Conservation (phyloP, 495 filamentous ascomycete genomes). For the Hypomontagnella submonticulosa region DNA sequence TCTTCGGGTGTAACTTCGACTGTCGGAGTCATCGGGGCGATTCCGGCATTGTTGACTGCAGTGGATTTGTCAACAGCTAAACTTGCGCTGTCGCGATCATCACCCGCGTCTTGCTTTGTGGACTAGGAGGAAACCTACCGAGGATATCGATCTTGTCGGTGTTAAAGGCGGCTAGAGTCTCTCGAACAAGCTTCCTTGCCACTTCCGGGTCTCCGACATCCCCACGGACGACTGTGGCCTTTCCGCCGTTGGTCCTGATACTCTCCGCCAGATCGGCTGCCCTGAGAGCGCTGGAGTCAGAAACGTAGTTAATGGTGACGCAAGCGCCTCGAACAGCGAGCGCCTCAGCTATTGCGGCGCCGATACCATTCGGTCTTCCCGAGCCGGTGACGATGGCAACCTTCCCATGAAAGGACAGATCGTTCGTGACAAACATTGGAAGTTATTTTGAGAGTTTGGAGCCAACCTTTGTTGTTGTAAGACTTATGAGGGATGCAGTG, state of each 20-base stretch:
- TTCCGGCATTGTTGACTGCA: conserved; percentile 49
- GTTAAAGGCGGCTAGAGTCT: conserved; percentile 45
- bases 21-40: conserved; percentile 21
- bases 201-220: conserved; percentile 43
- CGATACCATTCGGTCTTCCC: conserved; percentile 57
- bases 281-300: conserved; percentile 46
- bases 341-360: conserved; percentile 55
- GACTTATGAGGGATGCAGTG: no score
- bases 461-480: no score
- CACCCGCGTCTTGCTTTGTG: conserved; percentile 10
- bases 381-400: conserved; percentile 64
- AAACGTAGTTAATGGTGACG: conserved; percentile 53
- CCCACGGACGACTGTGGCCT: conserved; percentile 50
- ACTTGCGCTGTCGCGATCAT: not conserved
- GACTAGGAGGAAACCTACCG: conserved; percentile 29
- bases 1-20: conserved; percentile 30
- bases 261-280: conserved; percentile 45
- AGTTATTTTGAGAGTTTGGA: conserved; percentile 7
- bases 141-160: conserved; percentile 53
- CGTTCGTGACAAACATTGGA: conserved; percentile 18
- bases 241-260: conserved; percentile 39
- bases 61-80: not conserved
- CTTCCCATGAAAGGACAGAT: conserved; percentile 58
- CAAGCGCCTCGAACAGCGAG: conserved; percentile 55
- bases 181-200: conserved; percentile 46